Evolutionary conservation across 2,329 filamentous ascomycete species (phyloP), one percentile per base, ranked within the genome.

Genomic region (Neofusicoccum cordaticola): DNA sequence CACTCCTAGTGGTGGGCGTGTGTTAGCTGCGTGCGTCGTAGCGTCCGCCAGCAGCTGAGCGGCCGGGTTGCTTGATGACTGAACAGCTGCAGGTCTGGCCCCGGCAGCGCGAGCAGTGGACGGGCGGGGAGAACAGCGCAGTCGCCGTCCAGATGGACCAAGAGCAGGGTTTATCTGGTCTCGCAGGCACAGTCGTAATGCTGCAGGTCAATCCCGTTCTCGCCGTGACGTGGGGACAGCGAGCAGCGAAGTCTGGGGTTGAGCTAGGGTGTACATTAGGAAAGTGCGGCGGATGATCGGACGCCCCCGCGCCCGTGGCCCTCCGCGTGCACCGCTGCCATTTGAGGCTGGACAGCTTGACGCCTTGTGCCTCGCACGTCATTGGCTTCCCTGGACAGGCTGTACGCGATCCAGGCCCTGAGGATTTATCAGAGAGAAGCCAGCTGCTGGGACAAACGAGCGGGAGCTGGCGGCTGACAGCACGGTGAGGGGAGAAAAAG

Each of bases 231-330:
- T 17, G 41, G 41, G n/a, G 56, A 35, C 11, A n/a, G 53, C 27
- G 27, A 31, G 52, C 35, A 11, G 52, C 22, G 42, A n/a, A 56
- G 53, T 58, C 53, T 45, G 53, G 53, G 53, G 53, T 58, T 35
- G 22, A 58, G 41, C 53, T 45, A 45, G 15, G 53, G 53, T 35
- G n/a, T 19, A 37, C 27, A 60, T 60, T 5, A 47, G 56, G 56
- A 42, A 60, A 60, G 56, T 35, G 39, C 53, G 3, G 53, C 53
- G 39, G 53, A 45, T 58, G 56, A 60, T 60, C 56, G 27, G 42
- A 47, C 56, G 42, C 19, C 17, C 52, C 37, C 42, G 22, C 42
- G 31, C 53, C 53, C 53, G 41, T 12, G 53, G 44, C 53, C 47
- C 53, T 56, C 51, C 51, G 51, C 19, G 17, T 15, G 51, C 35